A percentile compares a stretch with the other conserved stretches of the same genome.
phyloP scores from a whole-genome alignment of 805 yeast genomes.

The Maudiozyma saulgeensis region DNA sequence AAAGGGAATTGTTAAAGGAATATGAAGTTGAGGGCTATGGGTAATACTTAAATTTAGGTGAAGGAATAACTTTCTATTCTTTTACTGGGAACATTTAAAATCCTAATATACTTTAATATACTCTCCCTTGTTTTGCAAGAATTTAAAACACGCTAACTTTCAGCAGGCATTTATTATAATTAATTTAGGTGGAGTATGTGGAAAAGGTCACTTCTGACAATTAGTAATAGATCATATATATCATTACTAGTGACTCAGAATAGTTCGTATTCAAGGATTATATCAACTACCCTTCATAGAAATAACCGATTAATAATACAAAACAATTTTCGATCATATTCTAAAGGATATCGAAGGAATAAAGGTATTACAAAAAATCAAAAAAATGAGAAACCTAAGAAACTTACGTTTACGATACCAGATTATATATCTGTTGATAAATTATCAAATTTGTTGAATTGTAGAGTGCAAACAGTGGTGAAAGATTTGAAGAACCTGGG shows the following conservation, averaged over 20 bases:
- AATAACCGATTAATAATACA: not conserved
- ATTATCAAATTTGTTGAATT: constrained; percentile 59
- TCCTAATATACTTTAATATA: too few species aligned
- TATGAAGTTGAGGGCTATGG: too few species aligned
- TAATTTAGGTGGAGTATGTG: not conserved
- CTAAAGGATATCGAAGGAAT: constrained; percentile 9
- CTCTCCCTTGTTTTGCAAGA: too few species aligned
- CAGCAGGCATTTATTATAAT: not conserved
- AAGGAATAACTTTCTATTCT: too few species aligned
- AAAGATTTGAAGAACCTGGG: constrained; percentile 57
- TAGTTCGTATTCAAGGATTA: not conserved
- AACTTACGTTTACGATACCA: constrained; percentile 41
- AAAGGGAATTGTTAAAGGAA: too few species aligned
- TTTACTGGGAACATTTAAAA: too few species aligned
- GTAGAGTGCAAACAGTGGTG: constrained; percentile 53
- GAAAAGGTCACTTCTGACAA: not conserved
- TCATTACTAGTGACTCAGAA: not conserved
- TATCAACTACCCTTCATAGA: too few species aligned
- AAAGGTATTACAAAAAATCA: constrained; percentile 2
- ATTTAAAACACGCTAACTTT: too few species aligned
- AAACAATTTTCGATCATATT: constrained; percentile 5
- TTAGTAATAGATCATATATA: not conserved
- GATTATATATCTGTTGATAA: constrained; percentile 72
- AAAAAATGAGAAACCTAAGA: constrained; percentile 7
- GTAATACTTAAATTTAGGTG: too few species aligned